Percentiles rank a stretch among this genome's conserved stretches.
Conservation (phyloP, 2,329 filamentous ascomycete species). For the Colletotrichum sp. region DNA sequence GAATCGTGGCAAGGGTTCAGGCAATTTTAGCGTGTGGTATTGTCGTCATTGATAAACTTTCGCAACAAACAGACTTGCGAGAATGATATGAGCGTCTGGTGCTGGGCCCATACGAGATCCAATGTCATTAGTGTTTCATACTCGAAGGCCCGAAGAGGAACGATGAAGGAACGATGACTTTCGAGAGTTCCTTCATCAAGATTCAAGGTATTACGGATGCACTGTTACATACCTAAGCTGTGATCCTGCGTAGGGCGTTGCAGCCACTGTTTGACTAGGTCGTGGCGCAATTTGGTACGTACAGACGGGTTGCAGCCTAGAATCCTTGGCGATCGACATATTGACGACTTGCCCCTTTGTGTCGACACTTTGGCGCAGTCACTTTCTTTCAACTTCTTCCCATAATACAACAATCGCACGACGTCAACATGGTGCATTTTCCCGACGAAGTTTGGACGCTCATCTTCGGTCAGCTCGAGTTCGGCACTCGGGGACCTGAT, state of each 20-base stretch:
- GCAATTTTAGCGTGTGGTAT: neutral
- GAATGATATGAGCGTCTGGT: neutral
- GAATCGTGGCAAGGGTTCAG: neutral
- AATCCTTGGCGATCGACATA: neutral
- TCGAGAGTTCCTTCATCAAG: neutral
- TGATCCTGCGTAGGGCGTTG: neutral
- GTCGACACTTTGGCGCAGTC: neutral
- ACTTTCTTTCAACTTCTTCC: neutral
- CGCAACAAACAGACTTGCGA: neutral
- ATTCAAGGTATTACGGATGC: neutral
- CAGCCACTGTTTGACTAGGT: neutral
- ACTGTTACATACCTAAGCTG: neutral
- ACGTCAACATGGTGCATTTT: neutral
- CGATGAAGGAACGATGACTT: neutral
- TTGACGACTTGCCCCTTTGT: neutral
- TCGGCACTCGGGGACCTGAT: neutral
- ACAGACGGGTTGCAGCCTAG: neutral
- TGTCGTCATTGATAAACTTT: neutral
- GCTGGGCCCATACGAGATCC: accelerated
- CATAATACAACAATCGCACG: accelerated
- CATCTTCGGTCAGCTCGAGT: neutral
- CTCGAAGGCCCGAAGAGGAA: neutral
- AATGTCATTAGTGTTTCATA: neutral
- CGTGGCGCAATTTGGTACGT: neutral
- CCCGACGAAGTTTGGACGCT: neutral